Evolutionary conservation across 2,329 filamentous ascomycete genomes (phyloP).

Genomic region (Aspergillus luchuensis): DNA sequence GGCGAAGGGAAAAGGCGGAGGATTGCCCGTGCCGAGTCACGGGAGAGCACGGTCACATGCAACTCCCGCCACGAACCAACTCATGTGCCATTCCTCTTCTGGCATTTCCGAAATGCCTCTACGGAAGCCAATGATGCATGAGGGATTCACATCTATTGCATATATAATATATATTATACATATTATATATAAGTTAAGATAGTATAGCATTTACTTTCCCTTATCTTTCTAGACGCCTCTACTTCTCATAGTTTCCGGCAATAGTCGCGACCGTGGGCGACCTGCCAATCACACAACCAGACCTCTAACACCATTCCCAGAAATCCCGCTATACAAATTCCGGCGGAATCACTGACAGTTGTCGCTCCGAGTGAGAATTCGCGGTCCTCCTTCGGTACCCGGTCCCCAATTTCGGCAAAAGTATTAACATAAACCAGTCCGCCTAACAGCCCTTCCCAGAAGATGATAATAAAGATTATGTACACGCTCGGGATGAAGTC

Average conservation of each 20-base stretch:
- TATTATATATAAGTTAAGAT: no score
- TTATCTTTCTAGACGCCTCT: not conserved
- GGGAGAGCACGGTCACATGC: no score
- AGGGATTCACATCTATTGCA: no score
- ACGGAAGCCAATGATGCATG: no score
- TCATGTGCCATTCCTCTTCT: no score
- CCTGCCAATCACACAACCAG: constrained; percentile 80
- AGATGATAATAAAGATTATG: constrained; percentile 78
- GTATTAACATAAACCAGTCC: constrained; percentile 94
- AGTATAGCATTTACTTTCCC: no score
- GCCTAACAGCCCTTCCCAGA: constrained; percentile 92
- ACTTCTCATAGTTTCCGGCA: constrained; percentile 55
- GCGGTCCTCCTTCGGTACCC: constrained; percentile 72
- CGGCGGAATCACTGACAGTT: constrained; percentile 86
- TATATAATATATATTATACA: no score
- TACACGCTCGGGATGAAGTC: constrained; percentile 84
- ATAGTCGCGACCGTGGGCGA: constrained; percentile 74
- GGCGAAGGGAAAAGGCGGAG: no score
- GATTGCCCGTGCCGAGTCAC: no score
- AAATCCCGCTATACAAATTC: constrained; percentile 86
- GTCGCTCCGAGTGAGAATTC: constrained; percentile 91
- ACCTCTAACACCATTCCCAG: constrained; percentile 81
- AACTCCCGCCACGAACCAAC: no score
- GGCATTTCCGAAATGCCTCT: no score
- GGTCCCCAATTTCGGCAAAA: constrained; percentile 90